Evolutionary conservation across 2,329 filamentous ascomycete genomes (phyloP).

Genomic region (Neurospora sp.): DNA sequence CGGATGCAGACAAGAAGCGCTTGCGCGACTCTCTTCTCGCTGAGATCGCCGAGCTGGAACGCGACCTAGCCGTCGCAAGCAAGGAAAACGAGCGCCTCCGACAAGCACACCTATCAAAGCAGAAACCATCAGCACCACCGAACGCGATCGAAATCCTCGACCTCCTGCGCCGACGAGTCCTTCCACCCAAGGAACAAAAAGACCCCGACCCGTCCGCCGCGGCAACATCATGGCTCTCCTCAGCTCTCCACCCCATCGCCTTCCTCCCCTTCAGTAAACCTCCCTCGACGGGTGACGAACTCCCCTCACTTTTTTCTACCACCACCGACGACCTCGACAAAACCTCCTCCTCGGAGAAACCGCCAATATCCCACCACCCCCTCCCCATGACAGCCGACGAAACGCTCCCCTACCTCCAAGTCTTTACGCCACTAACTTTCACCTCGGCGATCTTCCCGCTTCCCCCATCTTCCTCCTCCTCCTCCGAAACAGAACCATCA

Average conservation of each 20-base stretch:
- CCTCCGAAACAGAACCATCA: neutral
- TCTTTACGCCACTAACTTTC: slow-evolving; percentile 60
- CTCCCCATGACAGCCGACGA: slow-evolving; percentile 51
- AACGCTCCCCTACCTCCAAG: slow-evolving; percentile 57
- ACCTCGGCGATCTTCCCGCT: slow-evolving; percentile 41
- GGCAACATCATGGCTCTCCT: slow-evolving; percentile 32
- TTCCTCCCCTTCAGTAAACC: slow-evolving; percentile 41
- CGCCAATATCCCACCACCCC: slow-evolving; percentile 54
- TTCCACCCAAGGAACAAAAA: slow-evolving; percentile 23
- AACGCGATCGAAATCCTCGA: slow-evolving; percentile 27
- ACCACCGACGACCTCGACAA: slow-evolving; percentile 20
- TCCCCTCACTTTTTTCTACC: slow-evolving; percentile 16
- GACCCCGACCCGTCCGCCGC: slow-evolving; percentile 19
- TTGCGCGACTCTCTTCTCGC: slow-evolving; percentile 41
- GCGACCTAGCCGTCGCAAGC: slow-evolving; percentile 46
- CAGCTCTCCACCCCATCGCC: slow-evolving; percentile 39
- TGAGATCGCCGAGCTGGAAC: slow-evolving; percentile 46
- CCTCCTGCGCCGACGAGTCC: slow-evolving; percentile 31
- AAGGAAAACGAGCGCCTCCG: slow-evolving; percentile 49
- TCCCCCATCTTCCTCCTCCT: slow-evolving; percentile 17
- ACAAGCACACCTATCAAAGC: slow-evolving; percentile 27
- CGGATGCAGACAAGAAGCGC: slow-evolving; percentile 38
- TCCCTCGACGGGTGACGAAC: slow-evolving; percentile 9
- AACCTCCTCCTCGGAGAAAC: slow-evolving; percentile 20
- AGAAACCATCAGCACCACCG: slow-evolving; percentile 17